Conservation (phyloP, 116 monocot genomes). For the Phalaenopsis hybrid region DNA sequence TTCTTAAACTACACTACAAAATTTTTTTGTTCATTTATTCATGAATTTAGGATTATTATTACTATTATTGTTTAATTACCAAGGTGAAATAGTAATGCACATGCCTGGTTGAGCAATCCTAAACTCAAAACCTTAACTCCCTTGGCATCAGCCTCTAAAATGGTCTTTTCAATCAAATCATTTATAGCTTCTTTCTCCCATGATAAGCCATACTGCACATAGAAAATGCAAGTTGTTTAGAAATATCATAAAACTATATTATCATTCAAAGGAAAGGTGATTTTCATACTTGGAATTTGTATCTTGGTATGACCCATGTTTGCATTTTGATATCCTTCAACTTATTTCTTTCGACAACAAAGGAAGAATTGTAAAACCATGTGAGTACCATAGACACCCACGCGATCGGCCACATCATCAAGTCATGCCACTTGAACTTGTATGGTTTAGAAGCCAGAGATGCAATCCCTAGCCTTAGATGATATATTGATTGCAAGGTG, state of each 20-base stretch:
- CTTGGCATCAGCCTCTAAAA: slow-evolving; percentile 50
- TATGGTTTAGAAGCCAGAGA: slow-evolving; percentile 45
- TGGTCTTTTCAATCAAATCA: slow-evolving; percentile 51
- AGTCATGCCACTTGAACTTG: slow-evolving; percentile 32
- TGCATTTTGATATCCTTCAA: slow-evolving; percentile 54
- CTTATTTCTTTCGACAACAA: slow-evolving; percentile 52
- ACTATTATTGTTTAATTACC: background rate
- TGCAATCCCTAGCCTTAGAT: slow-evolving; percentile 43
- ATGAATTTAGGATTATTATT: background rate
- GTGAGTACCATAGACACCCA: slow-evolving; percentile 41
- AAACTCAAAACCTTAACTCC: slow-evolving; percentile 62
- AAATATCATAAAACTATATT: background rate
- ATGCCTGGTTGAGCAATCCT: slow-evolving; percentile 59
- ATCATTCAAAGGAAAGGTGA: background rate
- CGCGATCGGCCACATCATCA: slow-evolving; percentile 39
- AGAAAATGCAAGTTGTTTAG: background rate
- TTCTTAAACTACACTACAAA: background rate
- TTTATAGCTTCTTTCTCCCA: slow-evolving; percentile 54
- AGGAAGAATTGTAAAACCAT: slow-evolving; percentile 46
- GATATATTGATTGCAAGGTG: slow-evolving; percentile 36
- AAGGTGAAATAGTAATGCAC: background rate
- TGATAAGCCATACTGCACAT: slow-evolving; percentile 39
- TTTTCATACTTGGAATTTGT: slow-evolving; percentile 50
- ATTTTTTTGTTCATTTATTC: background rate
- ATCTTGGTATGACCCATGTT: slow-evolving; percentile 68